These are phyloP conservation scores for Apiotrichum mycotoxinovorans DNA, from an alignment of 1,284 basidiomycete genomes.

Conservation along the genomic window DNA sequence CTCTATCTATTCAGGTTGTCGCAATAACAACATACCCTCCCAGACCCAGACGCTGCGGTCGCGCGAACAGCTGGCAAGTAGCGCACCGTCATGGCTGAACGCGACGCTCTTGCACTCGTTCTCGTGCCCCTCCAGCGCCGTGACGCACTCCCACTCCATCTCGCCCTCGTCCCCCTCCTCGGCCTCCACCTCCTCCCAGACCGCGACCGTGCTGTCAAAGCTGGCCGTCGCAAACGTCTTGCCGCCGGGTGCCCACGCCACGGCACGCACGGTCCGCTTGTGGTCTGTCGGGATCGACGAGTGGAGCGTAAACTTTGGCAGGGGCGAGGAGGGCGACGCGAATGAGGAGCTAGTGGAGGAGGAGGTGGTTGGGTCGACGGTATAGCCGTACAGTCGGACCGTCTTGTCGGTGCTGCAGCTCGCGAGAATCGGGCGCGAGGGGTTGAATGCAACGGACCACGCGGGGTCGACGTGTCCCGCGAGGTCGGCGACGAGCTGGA, in stretches of 20 bases:
- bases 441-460: constrained; percentile 93
- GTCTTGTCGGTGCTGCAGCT: constrained; percentile 94
- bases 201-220: constrained; percentile 87
- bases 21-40: constrained; percentile 64
- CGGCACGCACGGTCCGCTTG: constrained; percentile 79
- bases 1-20: no score
- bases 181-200: constrained; percentile 72
- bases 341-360: constrained; percentile 3
- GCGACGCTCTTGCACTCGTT: constrained; percentile 95
- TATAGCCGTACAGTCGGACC: constrained; percentile 78
- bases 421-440: constrained; percentile 72
- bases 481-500: constrained; percentile 41
- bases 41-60: constrained; percentile 99
- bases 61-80: constrained; percentile 87
- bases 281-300: constrained; percentile 77
- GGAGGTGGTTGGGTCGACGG: constrained; percentile 30
- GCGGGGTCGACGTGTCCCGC: constrained; percentile 76
- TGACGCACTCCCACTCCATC: constrained; percentile 57
- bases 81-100: constrained; percentile 71
- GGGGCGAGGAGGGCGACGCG: constrained; percentile 16
- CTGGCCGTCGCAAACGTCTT: constrained; percentile 86
- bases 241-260: constrained; percentile 90
- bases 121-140: constrained; percentile 90
- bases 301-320: constrained; percentile 56
- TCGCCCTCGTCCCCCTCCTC: constrained; percentile 50